Percentiles rank a stretch among this genome's conserved stretches.
phyloP scores from a whole-genome alignment of 106 monocot species.

The Dendrobium chrysotoxum region DNA sequence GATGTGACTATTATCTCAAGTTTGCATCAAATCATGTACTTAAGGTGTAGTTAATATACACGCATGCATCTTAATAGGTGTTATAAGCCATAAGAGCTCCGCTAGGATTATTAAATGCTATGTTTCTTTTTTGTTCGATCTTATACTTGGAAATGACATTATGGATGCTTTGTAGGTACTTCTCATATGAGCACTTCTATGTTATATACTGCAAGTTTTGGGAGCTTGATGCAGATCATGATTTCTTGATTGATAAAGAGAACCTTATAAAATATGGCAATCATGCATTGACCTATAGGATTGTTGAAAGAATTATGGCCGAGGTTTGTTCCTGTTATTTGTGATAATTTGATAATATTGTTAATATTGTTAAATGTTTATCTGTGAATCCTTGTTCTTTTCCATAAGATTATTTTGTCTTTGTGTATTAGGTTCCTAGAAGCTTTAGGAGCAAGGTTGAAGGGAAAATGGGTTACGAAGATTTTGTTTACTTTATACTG shows the following conservation, averaged over 20 bases:
- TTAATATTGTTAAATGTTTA: not conserved
- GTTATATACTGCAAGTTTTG: conserved; percentile 75
- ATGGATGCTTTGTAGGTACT: conserved; percentile 33
- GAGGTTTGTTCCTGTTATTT: conserved; percentile 44
- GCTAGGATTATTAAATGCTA: no score
- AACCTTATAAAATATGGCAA: conserved; percentile 96
- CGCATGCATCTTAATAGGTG: no score
- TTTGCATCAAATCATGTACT: no score
- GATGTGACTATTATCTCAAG: no score
- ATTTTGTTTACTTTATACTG: conserved; percentile 95
- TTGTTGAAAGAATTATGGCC: conserved; percentile 88
- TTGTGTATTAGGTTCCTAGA: conserved; percentile 56
- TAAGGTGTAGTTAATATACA: no score
- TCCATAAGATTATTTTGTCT: no score
- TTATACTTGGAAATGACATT: no score
- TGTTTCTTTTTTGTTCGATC: no score
- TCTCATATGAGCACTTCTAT: conserved; percentile 77
- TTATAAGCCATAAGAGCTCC: no score
- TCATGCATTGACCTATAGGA: conserved; percentile 93
- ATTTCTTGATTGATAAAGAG: conserved; percentile 65
- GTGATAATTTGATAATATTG: not conserved
- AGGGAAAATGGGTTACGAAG: conserved; percentile 98
- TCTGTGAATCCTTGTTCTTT: not conserved
- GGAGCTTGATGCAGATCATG: conserved; percentile 76
- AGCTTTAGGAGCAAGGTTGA: conserved; percentile 82